Percentiles rank a stretch among this genome's conserved stretches.
Evolutionary conservation across 306 rosid genomes (phyloP).

Genomic region (Heteromeles arbutifolia): DNA sequence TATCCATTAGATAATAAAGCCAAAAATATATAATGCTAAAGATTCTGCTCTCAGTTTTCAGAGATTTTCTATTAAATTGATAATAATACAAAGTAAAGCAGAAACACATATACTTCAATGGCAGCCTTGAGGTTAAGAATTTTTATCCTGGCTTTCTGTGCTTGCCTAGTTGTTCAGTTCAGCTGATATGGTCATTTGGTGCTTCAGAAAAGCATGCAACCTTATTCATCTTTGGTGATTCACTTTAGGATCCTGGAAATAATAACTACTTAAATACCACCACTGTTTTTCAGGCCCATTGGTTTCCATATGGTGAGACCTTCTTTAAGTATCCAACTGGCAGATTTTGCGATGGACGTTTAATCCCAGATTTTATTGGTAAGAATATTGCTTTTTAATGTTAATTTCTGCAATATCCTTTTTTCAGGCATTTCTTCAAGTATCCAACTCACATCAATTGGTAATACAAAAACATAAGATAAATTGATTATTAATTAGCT

Average conservation of each 20-base stretch:
- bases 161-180: background rate
- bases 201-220: slow-evolving; percentile 3
- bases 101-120: background rate
- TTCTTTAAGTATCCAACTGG: slow-evolving; percentile 39
- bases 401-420: background rate
- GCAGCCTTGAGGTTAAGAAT: background rate
- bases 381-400: background rate
- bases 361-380: slow-evolving; percentile 40
- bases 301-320: slow-evolving; percentile 30
- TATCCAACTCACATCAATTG: too few species aligned
- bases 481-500: too few species aligned
- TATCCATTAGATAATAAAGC: background rate
- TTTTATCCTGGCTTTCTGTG: background rate
- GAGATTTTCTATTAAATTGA: background rate
- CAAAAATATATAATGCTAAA: background rate
- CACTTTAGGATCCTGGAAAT: slow-evolving; percentile 36
- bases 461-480: background rate
- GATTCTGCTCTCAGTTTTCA: too few species aligned
- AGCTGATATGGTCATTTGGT: background rate
- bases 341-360: slow-evolving; percentile 41
- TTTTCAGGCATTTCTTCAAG: background rate
- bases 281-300: slow-evolving; percentile 3
- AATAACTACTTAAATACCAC: slow-evolving; percentile 38
- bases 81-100: background rate
- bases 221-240: slow-evolving; percentile 40